phyloP scores from a whole-genome alignment of 1,284 basidiomycete genomes.

The Laetiporus sulphureus region DNA sequence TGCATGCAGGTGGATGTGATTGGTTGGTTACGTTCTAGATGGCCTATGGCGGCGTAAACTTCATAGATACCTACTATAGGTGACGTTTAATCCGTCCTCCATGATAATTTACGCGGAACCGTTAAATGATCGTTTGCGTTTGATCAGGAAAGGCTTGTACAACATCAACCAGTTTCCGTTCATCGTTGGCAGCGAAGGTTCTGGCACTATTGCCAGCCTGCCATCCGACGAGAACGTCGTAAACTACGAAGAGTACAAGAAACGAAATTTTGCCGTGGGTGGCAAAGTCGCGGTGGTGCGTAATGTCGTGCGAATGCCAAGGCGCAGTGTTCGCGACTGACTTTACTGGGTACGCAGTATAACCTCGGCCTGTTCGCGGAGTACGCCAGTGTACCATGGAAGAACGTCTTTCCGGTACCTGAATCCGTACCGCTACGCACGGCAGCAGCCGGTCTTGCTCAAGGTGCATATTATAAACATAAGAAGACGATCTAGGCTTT shows the following conservation, averaged over 20 bases:
- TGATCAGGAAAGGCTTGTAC: slow-evolving; percentile 53
- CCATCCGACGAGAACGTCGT: slow-evolving; percentile 55
- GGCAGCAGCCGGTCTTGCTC: slow-evolving; percentile 56
- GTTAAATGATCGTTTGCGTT: background rate
- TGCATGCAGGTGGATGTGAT: background rate
- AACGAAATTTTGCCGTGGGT: slow-evolving; percentile 52
- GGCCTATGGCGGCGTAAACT: slow-evolving; percentile 73
- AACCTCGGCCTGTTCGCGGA: slow-evolving; percentile 27
- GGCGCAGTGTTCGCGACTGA: background rate
- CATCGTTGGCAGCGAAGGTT: slow-evolving; percentile 72
- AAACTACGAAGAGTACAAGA: slow-evolving; percentile 51
- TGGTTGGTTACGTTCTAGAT: slow-evolving; percentile 29
- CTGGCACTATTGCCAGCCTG: slow-evolving; percentile 70
- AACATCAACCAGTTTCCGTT: slow-evolving; percentile 58
- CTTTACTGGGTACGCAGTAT: slow-evolving; percentile 29
- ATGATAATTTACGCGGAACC: background rate
- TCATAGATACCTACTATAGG: slow-evolving; percentile 80
- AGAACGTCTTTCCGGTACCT: slow-evolving; percentile 50
- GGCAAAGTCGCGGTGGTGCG: slow-evolving; percentile 58
- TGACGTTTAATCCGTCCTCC: slow-evolving; percentile 13
- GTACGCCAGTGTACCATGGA: slow-evolving; percentile 21
- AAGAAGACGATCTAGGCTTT: no score
- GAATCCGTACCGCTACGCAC: slow-evolving; percentile 49
- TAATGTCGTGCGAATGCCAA: slow-evolving; percentile 6
- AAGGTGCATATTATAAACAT: no score